Base-by-base conservation (phyloP, 2,329 filamentous ascomycete genomes). In the Botryotinia narcissicola region DNA sequence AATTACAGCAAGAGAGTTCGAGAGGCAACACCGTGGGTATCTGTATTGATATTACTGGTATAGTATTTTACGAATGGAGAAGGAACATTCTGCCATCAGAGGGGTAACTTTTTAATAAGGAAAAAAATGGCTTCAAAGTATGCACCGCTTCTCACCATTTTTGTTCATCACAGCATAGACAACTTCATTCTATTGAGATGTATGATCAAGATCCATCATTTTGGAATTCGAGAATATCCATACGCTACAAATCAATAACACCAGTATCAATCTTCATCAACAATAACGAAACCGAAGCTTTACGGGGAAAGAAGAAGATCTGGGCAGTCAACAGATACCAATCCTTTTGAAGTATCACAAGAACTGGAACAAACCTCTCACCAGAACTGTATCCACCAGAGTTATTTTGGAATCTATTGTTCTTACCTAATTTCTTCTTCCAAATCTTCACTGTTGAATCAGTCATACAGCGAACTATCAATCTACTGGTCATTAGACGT, bases 161-260 rank as follows among this genome's bases (percentile, higher is more conserved):
- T 70, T 54, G 25, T 75, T 75, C 77, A 74, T 78, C 77, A 78
- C 77, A 75, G 79, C 78, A 78, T 76, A 74, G 74, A 74, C 62
- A 72, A 75, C 67, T 40, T 70, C 60, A 46, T 74, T 73, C 74
- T 73, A 25, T 75, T 73, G 72, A 74, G 68, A 71, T 78, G 76
- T 77, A 75, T 76, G 76, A 74, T 75, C 72, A 71, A 48, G 22
- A 54, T 32, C 37, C 44, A 48, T 66, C 3, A n/a, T 66, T 48
- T n/a, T 66, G 46, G 29, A 32, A 35, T 18, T 48, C 10, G 8
- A 10, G 22, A 22, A 51, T 51, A 51, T 67, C 44, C 22, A 37
- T 51, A 51, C 32, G 14, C n/a, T 40, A 7, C 48, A 37, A 51
- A 37, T 40, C 63, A 37, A 18, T 37, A 51, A 51, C 35, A 40